Evolutionary conservation across 139 green algal genomes (phyloP).

Genomic region (Auxenochlorella protothecoides): DNA sequence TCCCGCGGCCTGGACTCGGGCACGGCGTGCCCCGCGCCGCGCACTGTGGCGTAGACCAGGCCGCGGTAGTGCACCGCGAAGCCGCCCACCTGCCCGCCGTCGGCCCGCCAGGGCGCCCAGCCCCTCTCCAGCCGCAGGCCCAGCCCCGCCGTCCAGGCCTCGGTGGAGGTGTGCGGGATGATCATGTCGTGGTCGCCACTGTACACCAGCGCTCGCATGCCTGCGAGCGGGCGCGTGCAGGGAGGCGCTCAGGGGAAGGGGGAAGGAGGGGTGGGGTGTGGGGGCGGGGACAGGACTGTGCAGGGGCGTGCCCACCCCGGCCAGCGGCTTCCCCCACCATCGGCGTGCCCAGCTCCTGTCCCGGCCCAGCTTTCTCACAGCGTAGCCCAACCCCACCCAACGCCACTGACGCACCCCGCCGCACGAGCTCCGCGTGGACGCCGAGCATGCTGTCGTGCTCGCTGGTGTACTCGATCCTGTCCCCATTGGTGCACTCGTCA

Average conservation of each 20-base stretch:
- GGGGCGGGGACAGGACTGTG: not conserved
- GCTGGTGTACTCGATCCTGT: conserved; percentile 34
- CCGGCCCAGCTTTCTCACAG: no score
- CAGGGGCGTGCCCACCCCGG: not conserved
- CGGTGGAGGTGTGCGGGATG: conserved; percentile 68
- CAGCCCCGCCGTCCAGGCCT: conserved; percentile 52
- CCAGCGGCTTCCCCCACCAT: no score
- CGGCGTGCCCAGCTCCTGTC: no score
- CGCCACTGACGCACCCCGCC: conserved; percentile 4
- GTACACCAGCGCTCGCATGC: conserved; percentile 61
- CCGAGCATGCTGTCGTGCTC: conserved; percentile 48
- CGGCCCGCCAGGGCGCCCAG: conserved; percentile 52
- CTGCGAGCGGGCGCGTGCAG: conserved; percentile 5
- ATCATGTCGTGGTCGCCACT: conserved; percentile 67
- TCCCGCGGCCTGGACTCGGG: conserved; percentile 56
- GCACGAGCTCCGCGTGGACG: conserved; percentile 34
- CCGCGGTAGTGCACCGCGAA: conserved; percentile 47
- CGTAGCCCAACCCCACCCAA: no score
- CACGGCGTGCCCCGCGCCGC: conserved; percentile 71
- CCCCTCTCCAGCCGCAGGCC: conserved; percentile 9
- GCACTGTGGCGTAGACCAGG: conserved; percentile 62
- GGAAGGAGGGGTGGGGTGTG: not conserved
- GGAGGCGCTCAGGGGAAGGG: not conserved
- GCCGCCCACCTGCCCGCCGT: conserved; percentile 41
- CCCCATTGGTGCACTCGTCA: conserved; percentile 11